Evolutionary conservation across 345 rosid species (phyloP).

Genomic region (Stellera chamaejasme): DNA sequence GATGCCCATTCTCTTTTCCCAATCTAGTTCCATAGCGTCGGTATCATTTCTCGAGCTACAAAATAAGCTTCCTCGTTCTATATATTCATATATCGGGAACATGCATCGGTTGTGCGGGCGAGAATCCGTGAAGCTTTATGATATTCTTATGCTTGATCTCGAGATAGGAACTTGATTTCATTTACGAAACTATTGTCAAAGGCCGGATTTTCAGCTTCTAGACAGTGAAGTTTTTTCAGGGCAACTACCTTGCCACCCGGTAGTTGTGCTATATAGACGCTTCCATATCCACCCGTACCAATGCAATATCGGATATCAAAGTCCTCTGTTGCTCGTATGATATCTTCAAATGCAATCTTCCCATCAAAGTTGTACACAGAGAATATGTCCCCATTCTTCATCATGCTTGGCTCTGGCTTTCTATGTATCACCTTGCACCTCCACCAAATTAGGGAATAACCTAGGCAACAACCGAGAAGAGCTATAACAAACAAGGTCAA

Average conservation of each 20-base stretch:
- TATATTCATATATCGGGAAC: constrained; percentile 1
- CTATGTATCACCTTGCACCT: too few species aligned
- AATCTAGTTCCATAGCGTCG: constrained; percentile 6
- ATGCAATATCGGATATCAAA: constrained; percentile 7
- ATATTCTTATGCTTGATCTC: constrained; percentile 8
- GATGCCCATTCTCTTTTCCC: constrained; percentile 4
- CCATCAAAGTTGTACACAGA: constrained; percentile 10
- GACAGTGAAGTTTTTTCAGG: constrained; percentile 9
- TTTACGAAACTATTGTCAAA: constrained; percentile 1
- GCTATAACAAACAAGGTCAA: too few species aligned
- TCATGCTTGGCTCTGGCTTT: neutral
- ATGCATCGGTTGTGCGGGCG: constrained; percentile 2
- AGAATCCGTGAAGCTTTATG: constrained; percentile 8
- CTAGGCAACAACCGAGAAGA: too few species aligned
- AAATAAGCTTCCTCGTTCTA: constrained; percentile 6
- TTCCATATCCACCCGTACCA: constrained; percentile 5
- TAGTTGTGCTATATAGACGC: constrained; percentile 4
- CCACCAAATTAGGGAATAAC: too few species aligned
- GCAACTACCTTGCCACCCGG: constrained; percentile 3
- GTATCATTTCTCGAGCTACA: constrained; percentile 2
- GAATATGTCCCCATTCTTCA: constrained; percentile 10
- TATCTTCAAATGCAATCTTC: neutral
- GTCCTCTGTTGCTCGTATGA: constrained; percentile 5
- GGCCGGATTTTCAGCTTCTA: constrained; percentile 2
- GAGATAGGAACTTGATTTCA: neutral